Evolutionary conservation across 495 filamentous ascomycete genomes (phyloP).

Genomic region (Aspergillus kassunensis): DNA sequence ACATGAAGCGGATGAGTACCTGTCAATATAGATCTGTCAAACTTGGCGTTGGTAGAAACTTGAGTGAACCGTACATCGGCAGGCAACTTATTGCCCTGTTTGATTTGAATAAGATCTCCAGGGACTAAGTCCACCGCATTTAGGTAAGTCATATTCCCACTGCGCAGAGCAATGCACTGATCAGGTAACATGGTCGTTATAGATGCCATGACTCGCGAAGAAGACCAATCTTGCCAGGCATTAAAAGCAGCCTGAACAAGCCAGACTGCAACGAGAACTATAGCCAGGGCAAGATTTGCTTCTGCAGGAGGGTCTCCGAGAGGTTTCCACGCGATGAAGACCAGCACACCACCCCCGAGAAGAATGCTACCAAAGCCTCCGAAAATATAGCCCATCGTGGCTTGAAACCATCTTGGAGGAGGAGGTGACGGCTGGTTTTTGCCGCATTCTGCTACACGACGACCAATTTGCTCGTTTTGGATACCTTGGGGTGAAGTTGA

Average conservation of each 20-base stretch:
- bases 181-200: conserved; percentile 67
- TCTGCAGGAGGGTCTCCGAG: conserved; percentile 60
- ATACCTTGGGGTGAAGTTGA: background rate
- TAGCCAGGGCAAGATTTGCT: conserved; percentile 63
- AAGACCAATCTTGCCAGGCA: conserved; percentile 60
- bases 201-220: conserved; percentile 58
- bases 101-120: conserved; percentile 61
- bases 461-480: background rate
- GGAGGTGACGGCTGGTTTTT: conserved; percentile 2
- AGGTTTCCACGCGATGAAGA: conserved; percentile 67
- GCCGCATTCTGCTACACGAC: background rate
- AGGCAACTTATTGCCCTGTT: conserved; percentile 61
- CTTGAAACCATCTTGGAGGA: background rate
- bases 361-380: conserved; percentile 66
- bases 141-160: conserved; percentile 42
- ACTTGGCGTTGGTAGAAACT: conserved; percentile 56
- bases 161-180: conserved; percentile 52
- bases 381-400: conserved; percentile 51
- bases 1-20: conserved; percentile 35
- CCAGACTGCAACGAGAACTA: conserved; percentile 62
- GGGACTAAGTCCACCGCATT: conserved; percentile 56
- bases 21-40: conserved; percentile 67
- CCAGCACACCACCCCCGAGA: conserved; percentile 56
- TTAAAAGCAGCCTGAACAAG: conserved; percentile 67
- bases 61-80: conserved; percentile 66